Evolutionary conservation across 208 protist genomes (phyloP), one percentile per base, ranked within the genome.

Genomic region (Trypanosoma mega): DNA sequence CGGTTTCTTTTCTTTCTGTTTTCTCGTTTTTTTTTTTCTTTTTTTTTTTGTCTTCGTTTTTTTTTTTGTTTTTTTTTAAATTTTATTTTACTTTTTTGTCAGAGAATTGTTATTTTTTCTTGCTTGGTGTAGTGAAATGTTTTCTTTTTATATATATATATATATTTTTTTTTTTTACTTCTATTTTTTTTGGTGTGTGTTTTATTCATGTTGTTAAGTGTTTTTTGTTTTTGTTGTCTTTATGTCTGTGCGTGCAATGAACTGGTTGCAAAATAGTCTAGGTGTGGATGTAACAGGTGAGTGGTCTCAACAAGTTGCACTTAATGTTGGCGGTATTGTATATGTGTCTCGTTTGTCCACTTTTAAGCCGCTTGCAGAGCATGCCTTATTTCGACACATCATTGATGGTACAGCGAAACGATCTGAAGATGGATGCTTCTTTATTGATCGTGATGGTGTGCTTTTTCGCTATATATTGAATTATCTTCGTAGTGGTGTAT

Each of bases 391-490:
- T 37, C 69, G 73, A 18, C 67, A 68, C n/a, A 76, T 92, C 36
- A 57, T 92, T 1, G n/a, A 53, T n/a, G 72, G 74, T 52, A 68
- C 48, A 9, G 79, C 37, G 1, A 63, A 47, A 18, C 60, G 50
- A 1, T 64, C 44, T 54, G 85, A 87, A 16, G 79, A 89, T 54
- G 81, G 81, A 44, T 70, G 53, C 23, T 76, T 81, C 58, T 26
- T 89, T n/a, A 68, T 92, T 58, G 85, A 92, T 46, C 67, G 80
- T 33, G 85, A 92, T 49, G 74, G 76, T 2, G 31, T 65, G 20
- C 43, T 79, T 12, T 92, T 92, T 51, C 85, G 85, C 27, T 74
- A 75, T 58, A 54, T 89, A 21, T 45, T 92, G 20, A 83, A 78
- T 54, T 89, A 73, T 64, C 54, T 87, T 48, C 85, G 81, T 27